These are phyloP conservation scores for Pyronema omphalodes DNA, from an alignment of 495 filamentous ascomycete genomes.

Conservation along the genomic window DNA sequence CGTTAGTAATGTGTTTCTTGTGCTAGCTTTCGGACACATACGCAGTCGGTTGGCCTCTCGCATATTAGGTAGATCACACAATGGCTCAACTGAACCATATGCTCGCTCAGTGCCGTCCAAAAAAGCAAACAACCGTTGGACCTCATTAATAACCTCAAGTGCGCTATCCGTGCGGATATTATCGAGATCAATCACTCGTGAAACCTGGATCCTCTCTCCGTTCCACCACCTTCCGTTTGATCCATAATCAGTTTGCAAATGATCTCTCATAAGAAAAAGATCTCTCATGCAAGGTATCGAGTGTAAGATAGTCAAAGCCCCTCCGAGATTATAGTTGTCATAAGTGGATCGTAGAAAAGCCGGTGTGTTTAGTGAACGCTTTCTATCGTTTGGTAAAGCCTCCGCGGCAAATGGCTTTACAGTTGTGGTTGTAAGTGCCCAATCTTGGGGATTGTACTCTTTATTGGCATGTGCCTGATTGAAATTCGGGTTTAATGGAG, in stretches of 20 bases:
- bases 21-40: conserved; percentile 6
- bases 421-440: conserved; percentile 53
- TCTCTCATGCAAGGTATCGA: conserved; percentile 67
- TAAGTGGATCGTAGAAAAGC: conserved; percentile 54
- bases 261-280: conserved; percentile 40
- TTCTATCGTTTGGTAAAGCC: conserved; percentile 42
- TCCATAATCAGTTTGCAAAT: conserved; percentile 38
- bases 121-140: conserved; percentile 75
- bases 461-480: conserved; percentile 46
- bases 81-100: conserved; percentile 57
- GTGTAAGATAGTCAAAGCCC: conserved; percentile 61
- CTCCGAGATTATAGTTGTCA: conserved; percentile 41
- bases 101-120: conserved; percentile 56
- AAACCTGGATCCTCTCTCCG: conserved; percentile 42
- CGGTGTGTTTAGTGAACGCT: conserved; percentile 38
- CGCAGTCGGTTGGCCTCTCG: conserved; percentile 22
- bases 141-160: conserved; percentile 35
- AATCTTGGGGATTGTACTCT: conserved; percentile 47
- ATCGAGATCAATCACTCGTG: conserved; percentile 38
- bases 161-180: conserved; percentile 30
- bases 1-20: not conserved
- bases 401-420: conserved; percentile 42
- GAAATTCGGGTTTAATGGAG: conserved; percentile 33
- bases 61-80: conserved; percentile 32
- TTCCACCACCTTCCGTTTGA: conserved; percentile 70